A percentile compares a stretch with the other conserved stretches of the same genome.
Evolutionary conservation across 768 basidiomycete genomes (phyloP).

Genomic region (Boletus edulis): DNA sequence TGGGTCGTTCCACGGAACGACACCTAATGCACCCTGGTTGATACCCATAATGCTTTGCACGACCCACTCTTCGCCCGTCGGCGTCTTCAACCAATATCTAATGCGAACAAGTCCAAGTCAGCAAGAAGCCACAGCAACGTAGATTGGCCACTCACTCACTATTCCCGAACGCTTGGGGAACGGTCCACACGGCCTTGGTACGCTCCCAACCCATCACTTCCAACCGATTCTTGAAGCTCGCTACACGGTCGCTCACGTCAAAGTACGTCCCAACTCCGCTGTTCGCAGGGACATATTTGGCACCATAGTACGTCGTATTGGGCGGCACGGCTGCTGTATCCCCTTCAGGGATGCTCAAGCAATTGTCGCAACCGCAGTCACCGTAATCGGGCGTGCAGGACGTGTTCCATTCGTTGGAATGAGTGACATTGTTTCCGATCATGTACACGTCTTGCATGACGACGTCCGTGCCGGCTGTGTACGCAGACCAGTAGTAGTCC

Average conservation of each 20-base stretch:
- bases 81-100: slow-evolving; percentile 56
- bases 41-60: slow-evolving; percentile 64
- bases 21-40: slow-evolving; percentile 66
- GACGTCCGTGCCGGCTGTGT: slow-evolving; percentile 65
- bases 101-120: neutral
- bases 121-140: no score
- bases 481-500: slow-evolving; percentile 60
- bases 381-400: slow-evolving; percentile 64
- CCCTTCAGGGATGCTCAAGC: slow-evolving; percentile 44
- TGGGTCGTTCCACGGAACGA: slow-evolving; percentile 51
- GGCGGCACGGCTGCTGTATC: slow-evolving; percentile 29
- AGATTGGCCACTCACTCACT: slow-evolving; percentile 26
- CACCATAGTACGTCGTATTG: slow-evolving; percentile 19
- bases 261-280: slow-evolving; percentile 44
- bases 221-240: slow-evolving; percentile 58
- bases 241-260: slow-evolving; percentile 67
- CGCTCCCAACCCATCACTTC: slow-evolving; percentile 66
- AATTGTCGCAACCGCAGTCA: slow-evolving; percentile 73
- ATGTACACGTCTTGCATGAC: slow-evolving; percentile 61
- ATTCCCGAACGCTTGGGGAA: slow-evolving; percentile 65
- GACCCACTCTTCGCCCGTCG: slow-evolving; percentile 69
- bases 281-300: slow-evolving; percentile 22
- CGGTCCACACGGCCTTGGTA: slow-evolving; percentile 72
- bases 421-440: slow-evolving; percentile 59
- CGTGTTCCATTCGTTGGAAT: slow-evolving; percentile 59